phyloP scores from a whole-genome alignment of 2,329 filamentous ascomycete genomes.

The Eutypa lata region DNA sequence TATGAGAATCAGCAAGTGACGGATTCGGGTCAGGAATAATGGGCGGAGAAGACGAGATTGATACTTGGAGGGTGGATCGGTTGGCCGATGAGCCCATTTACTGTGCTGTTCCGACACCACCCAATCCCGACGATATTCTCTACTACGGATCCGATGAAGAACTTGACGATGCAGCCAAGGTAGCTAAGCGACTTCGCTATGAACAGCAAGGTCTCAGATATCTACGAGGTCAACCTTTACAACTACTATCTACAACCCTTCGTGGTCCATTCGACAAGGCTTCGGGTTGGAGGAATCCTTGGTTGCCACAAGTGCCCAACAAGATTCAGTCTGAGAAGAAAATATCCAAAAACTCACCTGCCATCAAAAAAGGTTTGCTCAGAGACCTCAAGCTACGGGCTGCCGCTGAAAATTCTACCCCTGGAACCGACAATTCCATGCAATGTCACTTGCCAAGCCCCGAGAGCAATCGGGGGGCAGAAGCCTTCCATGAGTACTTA shows the following conservation, averaged over 20 bases:
- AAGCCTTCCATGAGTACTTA: conserved; percentile 9
- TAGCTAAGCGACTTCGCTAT: conserved; percentile 52
- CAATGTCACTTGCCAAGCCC: conserved; percentile 40
- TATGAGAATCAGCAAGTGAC: background rate
- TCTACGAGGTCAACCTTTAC: conserved; percentile 51
- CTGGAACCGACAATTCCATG: conserved; percentile 18
- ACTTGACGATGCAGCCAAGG: conserved; percentile 42
- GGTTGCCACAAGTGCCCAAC: conserved; percentile 33
- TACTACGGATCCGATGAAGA: conserved; percentile 58
- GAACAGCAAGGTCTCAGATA: conserved; percentile 58
- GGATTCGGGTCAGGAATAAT: conserved; percentile 7
- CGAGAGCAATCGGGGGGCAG: conserved; percentile 23
- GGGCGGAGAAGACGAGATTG: conserved; percentile 14
- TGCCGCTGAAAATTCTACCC: conserved; percentile 6
- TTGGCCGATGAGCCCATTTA: conserved; percentile 41
- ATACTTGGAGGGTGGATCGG: conserved; percentile 19
- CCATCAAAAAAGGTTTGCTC: conserved; percentile 4
- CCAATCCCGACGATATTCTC: conserved; percentile 43
- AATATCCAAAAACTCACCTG: conserved; percentile 4
- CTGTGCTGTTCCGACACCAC: conserved; percentile 36
- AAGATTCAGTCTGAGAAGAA: conserved; percentile 2
- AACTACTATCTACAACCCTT: conserved; percentile 58
- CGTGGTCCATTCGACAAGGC: conserved; percentile 57
- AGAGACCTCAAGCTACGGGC: conserved; percentile 5
- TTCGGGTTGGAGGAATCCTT: conserved; percentile 52